Percentiles rank a stretch among this genome's conserved stretches.
Conservation (phyloP, 495 filamentous ascomycete species). For the Xylaria sp. region DNA sequence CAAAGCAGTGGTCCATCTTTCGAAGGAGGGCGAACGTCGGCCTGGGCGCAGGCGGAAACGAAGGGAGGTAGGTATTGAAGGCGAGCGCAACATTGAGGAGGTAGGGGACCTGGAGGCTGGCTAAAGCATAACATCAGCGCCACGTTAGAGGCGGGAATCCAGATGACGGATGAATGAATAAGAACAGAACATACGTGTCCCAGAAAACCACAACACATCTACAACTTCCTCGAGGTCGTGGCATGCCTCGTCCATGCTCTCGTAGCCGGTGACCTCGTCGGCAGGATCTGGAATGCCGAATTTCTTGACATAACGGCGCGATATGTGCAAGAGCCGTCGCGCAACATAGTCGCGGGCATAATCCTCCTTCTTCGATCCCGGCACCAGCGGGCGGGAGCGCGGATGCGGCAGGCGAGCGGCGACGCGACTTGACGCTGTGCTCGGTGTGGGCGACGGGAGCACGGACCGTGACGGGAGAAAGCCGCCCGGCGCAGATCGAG, state of each 20-base stretch:
- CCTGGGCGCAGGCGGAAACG: conserved; percentile 70
- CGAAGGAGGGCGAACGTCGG: conserved; percentile 70
- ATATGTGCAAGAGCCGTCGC: conserved; percentile 65
- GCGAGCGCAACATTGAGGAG: conserved; percentile 78
- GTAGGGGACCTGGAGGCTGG: conserved; percentile 82
- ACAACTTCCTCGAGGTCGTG: conserved; percentile 73
- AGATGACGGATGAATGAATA: conserved; percentile 15
- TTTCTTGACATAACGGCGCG: conserved; percentile 77
- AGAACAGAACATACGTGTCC: conserved; percentile 69
- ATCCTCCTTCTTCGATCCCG: conserved; percentile 79
- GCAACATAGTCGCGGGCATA: conserved; percentile 75
- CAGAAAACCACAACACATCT: conserved; percentile 81
- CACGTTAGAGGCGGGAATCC: conserved; percentile 2
- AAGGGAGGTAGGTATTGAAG: conserved; percentile 66
- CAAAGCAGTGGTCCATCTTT: conserved; percentile 82
- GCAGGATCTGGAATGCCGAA: conserved; percentile 61
- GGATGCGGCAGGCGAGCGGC: conserved; percentile 65
- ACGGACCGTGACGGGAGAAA: conserved; percentile 53
- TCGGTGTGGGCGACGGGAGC: conserved; percentile 63
- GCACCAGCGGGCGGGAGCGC: conserved; percentile 66
- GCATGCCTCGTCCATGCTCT: conserved; percentile 69
- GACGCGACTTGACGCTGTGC: conserved; percentile 52
- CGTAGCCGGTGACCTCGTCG: conserved; percentile 68
- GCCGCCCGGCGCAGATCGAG: conserved; percentile 46
- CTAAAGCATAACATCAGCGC: conserved; percentile 46